phyloP scores from a whole-genome alignment of 805 yeast genomes.

The Monosporozyma aquatica region DNA sequence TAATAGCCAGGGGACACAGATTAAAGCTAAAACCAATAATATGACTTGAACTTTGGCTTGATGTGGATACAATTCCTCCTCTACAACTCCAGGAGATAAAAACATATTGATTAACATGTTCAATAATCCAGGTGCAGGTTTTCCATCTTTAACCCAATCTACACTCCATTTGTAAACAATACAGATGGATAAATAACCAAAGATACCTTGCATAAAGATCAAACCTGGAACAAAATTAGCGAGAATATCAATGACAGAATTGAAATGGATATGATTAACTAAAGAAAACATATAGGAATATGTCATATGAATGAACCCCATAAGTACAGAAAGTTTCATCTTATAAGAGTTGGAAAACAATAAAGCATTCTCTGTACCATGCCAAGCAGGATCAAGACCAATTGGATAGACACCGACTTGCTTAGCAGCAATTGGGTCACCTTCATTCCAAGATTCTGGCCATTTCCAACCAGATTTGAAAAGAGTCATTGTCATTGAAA shows the following conservation, averaged over 20 bases:
- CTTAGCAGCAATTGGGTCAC: slow-evolving; percentile 40
- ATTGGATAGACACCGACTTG: slow-evolving; percentile 46
- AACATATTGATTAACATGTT: slow-evolving; percentile 74
- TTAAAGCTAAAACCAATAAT: slow-evolving; percentile 47
- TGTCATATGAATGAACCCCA: slow-evolving; percentile 71
- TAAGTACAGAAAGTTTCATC: slow-evolving; percentile 65
- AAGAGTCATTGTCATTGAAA: slow-evolving; percentile 60
- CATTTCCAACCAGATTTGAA: slow-evolving; percentile 65
- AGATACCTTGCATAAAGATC: slow-evolving; percentile 65
- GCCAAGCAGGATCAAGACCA: slow-evolving; percentile 71
- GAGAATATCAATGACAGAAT: slow-evolving; percentile 52
- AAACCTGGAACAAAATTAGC: slow-evolving; percentile 71
- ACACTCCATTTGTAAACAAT: slow-evolving; percentile 67
- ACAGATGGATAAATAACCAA: slow-evolving; percentile 59
- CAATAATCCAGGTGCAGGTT: slow-evolving; percentile 62
- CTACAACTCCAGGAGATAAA: slow-evolving; percentile 60
- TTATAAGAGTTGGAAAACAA: slow-evolving; percentile 65
- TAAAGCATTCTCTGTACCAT: slow-evolving; percentile 66
- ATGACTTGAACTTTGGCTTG: slow-evolving; percentile 54
- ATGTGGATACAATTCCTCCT: slow-evolving; percentile 55
- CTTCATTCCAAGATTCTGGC: slow-evolving; percentile 44
- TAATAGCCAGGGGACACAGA: slow-evolving; percentile 70
- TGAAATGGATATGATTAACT: slow-evolving; percentile 50
- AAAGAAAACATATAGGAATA: slow-evolving; percentile 62
- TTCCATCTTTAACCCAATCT: slow-evolving; percentile 55